These are phyloP conservation scores for Crithidia acanthocephali DNA, from an alignment of 208 protist genomes.

Conservation along the genomic window DNA sequence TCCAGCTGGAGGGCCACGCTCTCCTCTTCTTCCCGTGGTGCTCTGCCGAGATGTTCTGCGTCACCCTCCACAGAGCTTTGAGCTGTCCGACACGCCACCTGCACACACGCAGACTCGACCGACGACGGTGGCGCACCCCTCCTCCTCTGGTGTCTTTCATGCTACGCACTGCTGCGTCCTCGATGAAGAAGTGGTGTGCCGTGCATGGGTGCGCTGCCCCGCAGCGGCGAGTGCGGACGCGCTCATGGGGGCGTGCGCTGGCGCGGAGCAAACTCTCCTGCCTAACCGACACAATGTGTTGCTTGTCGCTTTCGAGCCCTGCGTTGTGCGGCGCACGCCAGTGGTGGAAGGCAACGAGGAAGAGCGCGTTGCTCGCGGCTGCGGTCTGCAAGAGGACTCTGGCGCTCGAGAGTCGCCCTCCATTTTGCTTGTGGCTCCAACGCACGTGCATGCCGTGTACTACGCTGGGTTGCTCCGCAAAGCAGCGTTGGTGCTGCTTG, in stretches of 20 bases:
- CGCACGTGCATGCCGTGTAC: conserved; percentile 23
- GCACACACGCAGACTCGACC: not conserved
- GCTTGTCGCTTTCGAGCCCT: conserved; percentile 1
- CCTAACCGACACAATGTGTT: not conserved
- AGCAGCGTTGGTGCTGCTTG: conserved; percentile 19
- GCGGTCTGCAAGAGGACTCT: not conserved
- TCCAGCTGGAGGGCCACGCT: not conserved
- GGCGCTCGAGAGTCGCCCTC: not conserved
- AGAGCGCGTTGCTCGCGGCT: not conserved
- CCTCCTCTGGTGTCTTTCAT: not conserved
- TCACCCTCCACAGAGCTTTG: not conserved
- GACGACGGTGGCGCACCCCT: not conserved
- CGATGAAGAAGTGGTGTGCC: conserved; percentile 12
- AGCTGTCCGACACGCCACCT: not conserved
- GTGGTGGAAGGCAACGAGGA: too few species aligned
- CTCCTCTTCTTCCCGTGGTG: conserved; percentile 9
- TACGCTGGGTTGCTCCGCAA: conserved; percentile 38
- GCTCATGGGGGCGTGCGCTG: conserved; percentile 17
- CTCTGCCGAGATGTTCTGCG: conserved; percentile 37
- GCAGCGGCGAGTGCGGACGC: not conserved
- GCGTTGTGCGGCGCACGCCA: too few species aligned
- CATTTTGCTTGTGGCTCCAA: conserved; percentile 43
- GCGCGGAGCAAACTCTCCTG: not conserved
- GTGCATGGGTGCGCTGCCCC: not conserved
- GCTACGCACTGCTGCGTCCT: conserved; percentile 22